Conservation (phyloP, 139 green algal genomes). For the Chlorella vulgaris region DNA sequence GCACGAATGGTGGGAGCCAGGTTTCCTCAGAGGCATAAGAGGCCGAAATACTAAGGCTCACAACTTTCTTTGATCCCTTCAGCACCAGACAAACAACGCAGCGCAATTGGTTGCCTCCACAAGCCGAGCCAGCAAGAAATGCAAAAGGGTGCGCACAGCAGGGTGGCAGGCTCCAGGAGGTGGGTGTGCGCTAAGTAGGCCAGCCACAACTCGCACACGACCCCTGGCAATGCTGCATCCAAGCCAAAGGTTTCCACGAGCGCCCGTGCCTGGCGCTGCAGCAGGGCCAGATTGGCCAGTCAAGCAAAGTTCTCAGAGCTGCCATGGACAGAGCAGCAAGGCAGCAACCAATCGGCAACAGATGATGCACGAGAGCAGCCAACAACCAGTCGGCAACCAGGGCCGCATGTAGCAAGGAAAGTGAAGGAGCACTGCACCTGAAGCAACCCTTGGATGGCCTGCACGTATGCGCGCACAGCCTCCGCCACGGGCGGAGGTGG, state of each 20-base stretch:
- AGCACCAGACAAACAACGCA: background rate
- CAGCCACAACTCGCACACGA: conserved; percentile 36
- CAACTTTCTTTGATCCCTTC: background rate
- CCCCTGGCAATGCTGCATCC: background rate
- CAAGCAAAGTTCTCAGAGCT: background rate
- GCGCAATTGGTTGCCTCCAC: background rate
- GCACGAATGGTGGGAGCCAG: background rate
- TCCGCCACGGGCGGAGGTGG: conserved; percentile 4
- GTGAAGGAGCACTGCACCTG: no score
- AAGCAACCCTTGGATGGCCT: conserved; percentile 11
- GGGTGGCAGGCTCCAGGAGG: conserved; percentile 9
- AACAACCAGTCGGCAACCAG: background rate
- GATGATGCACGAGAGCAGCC: background rate
- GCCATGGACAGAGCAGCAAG: background rate
- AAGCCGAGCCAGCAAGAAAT: background rate
- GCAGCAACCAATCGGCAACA: background rate
- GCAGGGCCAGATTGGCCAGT: background rate
- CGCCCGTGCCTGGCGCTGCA: conserved; percentile 22
- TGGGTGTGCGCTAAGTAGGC: conserved; percentile 5
- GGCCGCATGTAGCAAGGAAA: background rate
- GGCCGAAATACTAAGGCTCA: background rate
- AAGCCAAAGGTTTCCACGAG: background rate
- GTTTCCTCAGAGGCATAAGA: no score
- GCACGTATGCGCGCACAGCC: conserved; percentile 8
- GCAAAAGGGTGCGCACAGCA: background rate